phyloP scores from a whole-genome alignment of 2,329 filamentous ascomycete genomes.

The Sporothrix inflata region DNA sequence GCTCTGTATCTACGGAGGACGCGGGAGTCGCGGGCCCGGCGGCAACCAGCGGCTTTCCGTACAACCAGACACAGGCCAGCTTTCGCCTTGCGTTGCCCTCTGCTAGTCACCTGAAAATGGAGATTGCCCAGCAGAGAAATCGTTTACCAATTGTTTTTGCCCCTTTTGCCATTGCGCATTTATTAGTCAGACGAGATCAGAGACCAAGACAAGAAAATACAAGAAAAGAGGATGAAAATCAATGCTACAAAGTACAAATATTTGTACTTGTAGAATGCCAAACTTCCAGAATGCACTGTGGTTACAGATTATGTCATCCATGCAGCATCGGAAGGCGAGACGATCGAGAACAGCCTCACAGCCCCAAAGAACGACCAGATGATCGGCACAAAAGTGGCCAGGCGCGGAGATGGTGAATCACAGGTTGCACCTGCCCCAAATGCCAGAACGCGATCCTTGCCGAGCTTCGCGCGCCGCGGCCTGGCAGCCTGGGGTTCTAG shows the following conservation, averaged over 20 bases:
- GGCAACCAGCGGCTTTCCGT: not conserved
- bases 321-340: conserved; percentile 4
- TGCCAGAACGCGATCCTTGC: not conserved
- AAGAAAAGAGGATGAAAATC: conserved; percentile 8
- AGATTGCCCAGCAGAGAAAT: not conserved
- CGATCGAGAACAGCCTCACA: not conserved
- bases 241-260: not conserved
- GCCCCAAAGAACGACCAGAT: not conserved
- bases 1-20: not conserved
- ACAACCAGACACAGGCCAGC: not conserved
- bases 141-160: not conserved
- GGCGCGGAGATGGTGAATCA: not conserved
- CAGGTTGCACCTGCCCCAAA: not conserved
- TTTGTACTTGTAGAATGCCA: too few relatives aligned
- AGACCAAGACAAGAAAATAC: not conserved
- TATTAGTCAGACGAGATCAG: conserved; percentile 8
- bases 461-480: conserved; percentile 7
- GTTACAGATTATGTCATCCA: conserved; percentile 13
- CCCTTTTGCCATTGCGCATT: not conserved
- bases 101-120: conserved; percentile 13
- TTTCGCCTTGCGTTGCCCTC: not conserved
- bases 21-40: not conserved
- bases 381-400: conserved; percentile 1
- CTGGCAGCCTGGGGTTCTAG: not conserved
- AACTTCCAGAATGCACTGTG: not conserved